Evolutionary conservation across 345 rosid species (phyloP).

Genomic region (Triadica sebifera): DNA sequence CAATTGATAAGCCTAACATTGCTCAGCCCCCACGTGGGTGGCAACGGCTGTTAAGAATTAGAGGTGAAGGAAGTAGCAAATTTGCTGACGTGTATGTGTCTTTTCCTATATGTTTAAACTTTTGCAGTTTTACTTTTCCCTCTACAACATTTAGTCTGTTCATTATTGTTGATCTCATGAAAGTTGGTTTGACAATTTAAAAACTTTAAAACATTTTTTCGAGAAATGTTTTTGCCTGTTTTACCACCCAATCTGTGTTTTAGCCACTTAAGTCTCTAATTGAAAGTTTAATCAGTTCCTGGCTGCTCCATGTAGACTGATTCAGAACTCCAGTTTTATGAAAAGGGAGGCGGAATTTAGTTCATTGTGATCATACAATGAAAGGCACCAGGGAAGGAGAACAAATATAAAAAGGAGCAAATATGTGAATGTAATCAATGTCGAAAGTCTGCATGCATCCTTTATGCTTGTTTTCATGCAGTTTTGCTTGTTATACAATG

Average conservation of each 20-base stretch:
- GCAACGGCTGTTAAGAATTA: slow-evolving; percentile 71
- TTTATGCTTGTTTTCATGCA: no score
- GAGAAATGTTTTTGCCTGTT: background rate
- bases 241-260: background rate
- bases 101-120: slow-evolving; percentile 3
- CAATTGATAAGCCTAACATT: slow-evolving; percentile 87
- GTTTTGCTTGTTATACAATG: no score
- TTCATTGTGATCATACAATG: no score
- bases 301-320: background rate
- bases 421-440: no score
- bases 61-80: slow-evolving; percentile 83
- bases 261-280: background rate
- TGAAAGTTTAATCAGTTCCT: background rate
- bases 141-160: background rate
- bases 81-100: slow-evolving; percentile 89
- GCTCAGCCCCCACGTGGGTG: slow-evolving; percentile 90
- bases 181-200: background rate
- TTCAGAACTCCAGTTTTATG: no score
- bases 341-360: no score
- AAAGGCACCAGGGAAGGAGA: no score
- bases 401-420: no score
- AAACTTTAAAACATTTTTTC: no score
- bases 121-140: background rate
- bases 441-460: no score
- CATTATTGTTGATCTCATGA: background rate